Conservation (phyloP, 2,329 filamentous ascomycete genomes). For the Ceratocystis smalleyi region DNA sequence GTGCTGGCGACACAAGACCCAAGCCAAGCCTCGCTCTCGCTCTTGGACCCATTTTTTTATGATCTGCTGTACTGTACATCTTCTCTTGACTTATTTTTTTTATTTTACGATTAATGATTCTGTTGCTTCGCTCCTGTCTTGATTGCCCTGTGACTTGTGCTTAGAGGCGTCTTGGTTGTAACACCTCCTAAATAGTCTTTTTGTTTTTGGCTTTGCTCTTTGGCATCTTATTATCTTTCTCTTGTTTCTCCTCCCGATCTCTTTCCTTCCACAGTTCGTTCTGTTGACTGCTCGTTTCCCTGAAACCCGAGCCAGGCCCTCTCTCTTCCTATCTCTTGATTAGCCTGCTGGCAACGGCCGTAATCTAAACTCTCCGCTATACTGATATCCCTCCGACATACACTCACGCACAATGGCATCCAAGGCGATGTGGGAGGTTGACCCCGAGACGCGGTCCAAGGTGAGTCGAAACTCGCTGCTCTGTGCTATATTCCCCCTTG, state of each 20-base stretch:
- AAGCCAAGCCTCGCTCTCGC: background rate
- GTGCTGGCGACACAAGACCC: background rate
- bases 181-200: background rate
- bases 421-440: conserved; percentile 94
- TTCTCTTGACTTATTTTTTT: background rate
- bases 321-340: background rate
- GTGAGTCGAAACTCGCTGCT: conserved; percentile 31
- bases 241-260: background rate
- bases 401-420: conserved; percentile 36
- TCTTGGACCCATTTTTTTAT: conserved; percentile 4
- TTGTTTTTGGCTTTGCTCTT: background rate
- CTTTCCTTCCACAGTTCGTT: background rate
- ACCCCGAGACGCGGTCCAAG: conserved; percentile 92
- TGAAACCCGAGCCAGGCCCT: background rate
- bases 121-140: background rate
- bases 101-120: background rate
- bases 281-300: background rate
- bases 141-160: background rate
- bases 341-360: background rate
- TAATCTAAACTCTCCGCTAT: background rate
- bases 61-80: background rate
- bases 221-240: background rate
- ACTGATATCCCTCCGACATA: background rate
- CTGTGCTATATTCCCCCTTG: background rate
- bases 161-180: background rate